phyloP scores from a whole-genome alignment of 768 basidiomycete genomes.

The Suillus americanus region DNA sequence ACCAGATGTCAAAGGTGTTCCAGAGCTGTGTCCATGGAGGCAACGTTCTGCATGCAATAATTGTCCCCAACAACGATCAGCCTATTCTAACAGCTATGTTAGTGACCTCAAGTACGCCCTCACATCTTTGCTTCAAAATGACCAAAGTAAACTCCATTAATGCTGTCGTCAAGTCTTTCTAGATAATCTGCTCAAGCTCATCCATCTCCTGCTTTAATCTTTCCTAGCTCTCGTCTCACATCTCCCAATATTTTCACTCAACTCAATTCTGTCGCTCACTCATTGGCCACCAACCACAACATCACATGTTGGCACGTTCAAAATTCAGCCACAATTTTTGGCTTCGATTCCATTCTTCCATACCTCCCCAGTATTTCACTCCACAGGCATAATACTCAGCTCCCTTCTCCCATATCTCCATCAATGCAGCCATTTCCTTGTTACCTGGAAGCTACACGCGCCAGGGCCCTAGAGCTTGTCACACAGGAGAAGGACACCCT shows the following conservation, averaged over 20 bases:
- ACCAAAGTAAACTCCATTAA: background rate
- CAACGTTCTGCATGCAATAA: background rate
- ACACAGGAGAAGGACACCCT: too few relatives aligned
- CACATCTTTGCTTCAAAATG: background rate
- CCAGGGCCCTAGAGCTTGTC: too few relatives aligned
- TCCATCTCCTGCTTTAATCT: background rate
- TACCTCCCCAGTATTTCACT: conserved; percentile 7
- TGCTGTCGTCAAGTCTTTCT: too few relatives aligned
- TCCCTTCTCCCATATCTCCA: conserved; percentile 51
- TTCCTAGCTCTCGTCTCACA: too few relatives aligned
- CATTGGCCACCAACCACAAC: too few relatives aligned
- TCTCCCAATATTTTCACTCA: too few relatives aligned
- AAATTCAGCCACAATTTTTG: too few relatives aligned
- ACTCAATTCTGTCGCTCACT: too few relatives aligned
- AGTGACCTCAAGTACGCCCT: background rate
- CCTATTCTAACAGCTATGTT: background rate
- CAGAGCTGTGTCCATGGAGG: background rate
- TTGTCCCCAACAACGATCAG: background rate
- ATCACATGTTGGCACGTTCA: too few relatives aligned
- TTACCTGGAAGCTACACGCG: too few relatives aligned
- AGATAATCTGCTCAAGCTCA: background rate
- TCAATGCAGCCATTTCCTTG: conserved; percentile 34
- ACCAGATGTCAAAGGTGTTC: background rate
- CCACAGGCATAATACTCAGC: conserved; percentile 37
- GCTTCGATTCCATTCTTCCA: conserved; percentile 4